Evolutionary conservation across 495 filamentous ascomycete species (phyloP).

Genomic region (Penicillium macrosclerotiorum): DNA sequence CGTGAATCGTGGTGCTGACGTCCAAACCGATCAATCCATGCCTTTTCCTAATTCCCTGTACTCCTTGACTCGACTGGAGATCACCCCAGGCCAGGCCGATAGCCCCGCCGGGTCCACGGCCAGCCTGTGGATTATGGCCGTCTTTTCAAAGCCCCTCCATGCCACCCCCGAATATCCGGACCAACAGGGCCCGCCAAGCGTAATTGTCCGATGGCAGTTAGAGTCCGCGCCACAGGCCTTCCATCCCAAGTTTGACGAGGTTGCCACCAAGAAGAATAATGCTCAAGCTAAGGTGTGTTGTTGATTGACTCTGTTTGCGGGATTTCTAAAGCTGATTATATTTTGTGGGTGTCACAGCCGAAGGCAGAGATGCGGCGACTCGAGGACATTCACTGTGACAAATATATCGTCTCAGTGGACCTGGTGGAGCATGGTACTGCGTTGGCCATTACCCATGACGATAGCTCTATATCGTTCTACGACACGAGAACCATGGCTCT

Average conservation of each 20-base stretch:
- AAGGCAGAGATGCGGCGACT: conserved; percentile 62
- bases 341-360: too few relatives aligned
- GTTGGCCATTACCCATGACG: conserved; percentile 67
- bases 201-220: conserved; percentile 79
- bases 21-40: conserved; percentile 28
- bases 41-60: conserved; percentile 44
- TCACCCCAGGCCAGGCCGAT: conserved; percentile 60
- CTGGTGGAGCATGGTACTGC: conserved; percentile 64
- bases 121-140: conserved; percentile 64
- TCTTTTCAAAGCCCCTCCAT: conserved; percentile 61
- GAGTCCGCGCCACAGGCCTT: conserved; percentile 55
- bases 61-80: conserved; percentile 63
- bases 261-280: conserved; percentile 62
- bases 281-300: conserved; percentile 37
- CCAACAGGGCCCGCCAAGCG: conserved; percentile 59
- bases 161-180: conserved; percentile 49
- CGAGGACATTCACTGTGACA: conserved; percentile 62
- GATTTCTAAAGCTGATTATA: conserved; percentile 10
- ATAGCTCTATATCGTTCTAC: conserved; percentile 75
- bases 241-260: conserved; percentile 72
- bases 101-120: conserved; percentile 45
- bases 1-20: conserved; percentile 19
- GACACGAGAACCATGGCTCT: conserved; percentile 67
- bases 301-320: background rate
- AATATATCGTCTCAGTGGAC: conserved; percentile 65